Percentiles rank a stretch among this genome's conserved stretches.
phyloP scores from a whole-genome alignment of 2,329 filamentous ascomycete genomes.

The Plectosphaerella plurivora region DNA sequence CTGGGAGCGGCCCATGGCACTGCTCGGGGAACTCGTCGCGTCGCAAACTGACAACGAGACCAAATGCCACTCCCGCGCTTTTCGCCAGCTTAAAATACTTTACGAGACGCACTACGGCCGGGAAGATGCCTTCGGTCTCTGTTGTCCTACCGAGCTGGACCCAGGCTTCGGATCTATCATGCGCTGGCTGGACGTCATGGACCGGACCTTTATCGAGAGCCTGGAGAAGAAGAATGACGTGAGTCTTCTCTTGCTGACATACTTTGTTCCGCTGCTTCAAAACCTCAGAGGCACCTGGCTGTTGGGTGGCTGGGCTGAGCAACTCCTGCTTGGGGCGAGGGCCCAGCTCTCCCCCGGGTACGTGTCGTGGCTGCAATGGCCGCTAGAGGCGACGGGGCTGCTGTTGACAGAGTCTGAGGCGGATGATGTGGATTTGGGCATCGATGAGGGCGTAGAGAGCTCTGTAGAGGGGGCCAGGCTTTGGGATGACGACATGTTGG shows the following conservation, averaged over 20 bases:
- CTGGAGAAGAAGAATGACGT: constrained; percentile 19
- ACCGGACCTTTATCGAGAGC: constrained; percentile 19
- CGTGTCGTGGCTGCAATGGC: not conserved
- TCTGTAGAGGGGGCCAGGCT: too few relatives aligned
- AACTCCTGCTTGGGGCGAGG: not conserved
- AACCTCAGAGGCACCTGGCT: constrained; percentile 4
- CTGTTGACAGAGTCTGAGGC: not conserved
- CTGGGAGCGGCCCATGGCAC: constrained; percentile 10
- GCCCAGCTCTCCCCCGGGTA: not conserved
- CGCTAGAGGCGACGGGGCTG: not conserved
- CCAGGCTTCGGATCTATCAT: constrained; percentile 15
- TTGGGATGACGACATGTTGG: too few relatives aligned
- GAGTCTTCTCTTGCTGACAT: constrained; percentile 12
- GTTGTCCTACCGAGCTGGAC: constrained; percentile 7
- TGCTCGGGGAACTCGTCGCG: constrained; percentile 10
- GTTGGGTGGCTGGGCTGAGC: constrained; percentile 5
- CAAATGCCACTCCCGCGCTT: not conserved
- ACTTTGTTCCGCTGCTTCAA: constrained; percentile 4
- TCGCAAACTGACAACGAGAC: not conserved
- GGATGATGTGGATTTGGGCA: not conserved
- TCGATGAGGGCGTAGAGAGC: not conserved
- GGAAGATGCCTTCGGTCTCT: constrained; percentile 5
- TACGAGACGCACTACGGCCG: constrained; percentile 7
- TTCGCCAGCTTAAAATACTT: not conserved
- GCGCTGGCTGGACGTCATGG: constrained; percentile 22